Conservation (phyloP, 805 yeast genomes). For the Ogataea dorogensis region DNA sequence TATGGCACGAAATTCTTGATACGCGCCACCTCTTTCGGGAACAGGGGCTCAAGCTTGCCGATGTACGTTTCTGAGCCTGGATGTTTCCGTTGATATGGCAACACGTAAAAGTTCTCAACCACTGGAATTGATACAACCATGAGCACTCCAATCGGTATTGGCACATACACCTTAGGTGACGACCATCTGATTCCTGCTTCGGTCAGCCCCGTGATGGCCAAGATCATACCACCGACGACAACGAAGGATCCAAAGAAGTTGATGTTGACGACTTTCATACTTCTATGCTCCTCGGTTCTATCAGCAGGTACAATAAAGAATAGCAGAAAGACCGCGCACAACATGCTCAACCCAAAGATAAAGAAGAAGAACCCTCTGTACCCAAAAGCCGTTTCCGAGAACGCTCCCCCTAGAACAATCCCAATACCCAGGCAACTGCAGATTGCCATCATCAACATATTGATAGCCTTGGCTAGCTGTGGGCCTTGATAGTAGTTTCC, state of each 20-base stretch:
- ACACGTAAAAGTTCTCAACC: conserved; percentile 32
- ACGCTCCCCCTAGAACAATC: conserved; percentile 44
- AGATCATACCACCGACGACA: conserved; percentile 36
- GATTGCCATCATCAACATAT: conserved; percentile 14
- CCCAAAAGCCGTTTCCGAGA: conserved; percentile 36
- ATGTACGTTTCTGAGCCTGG: conserved; percentile 15
- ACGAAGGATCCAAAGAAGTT: conserved; percentile 37
- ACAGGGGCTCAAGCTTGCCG: conserved; percentile 19
- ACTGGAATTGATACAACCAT: conserved; percentile 28
- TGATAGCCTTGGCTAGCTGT: conserved; percentile 29
- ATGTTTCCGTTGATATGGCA: conserved; percentile 10
- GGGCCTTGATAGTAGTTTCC: conserved; percentile 32
- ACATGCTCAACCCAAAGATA: conserved; percentile 31
- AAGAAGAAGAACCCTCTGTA: conserved; percentile 40
- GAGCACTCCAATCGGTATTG: conserved; percentile 39
- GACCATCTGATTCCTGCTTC: conserved; percentile 46
- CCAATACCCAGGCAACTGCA: conserved; percentile 40
- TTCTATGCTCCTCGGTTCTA: conserved; percentile 25
- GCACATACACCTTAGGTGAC: conserved; percentile 39
- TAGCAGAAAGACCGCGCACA: conserved; percentile 21
- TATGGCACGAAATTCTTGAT: conserved; percentile 23
- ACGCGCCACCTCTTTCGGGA: conserved; percentile 21
- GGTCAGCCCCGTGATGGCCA: conserved; percentile 44
- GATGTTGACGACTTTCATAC: conserved; percentile 26
- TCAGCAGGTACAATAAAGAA: conserved; percentile 29